Evolutionary conservation across 768 basidiomycete species (phyloP).

Genomic region (Mycena chlorophos): DNA sequence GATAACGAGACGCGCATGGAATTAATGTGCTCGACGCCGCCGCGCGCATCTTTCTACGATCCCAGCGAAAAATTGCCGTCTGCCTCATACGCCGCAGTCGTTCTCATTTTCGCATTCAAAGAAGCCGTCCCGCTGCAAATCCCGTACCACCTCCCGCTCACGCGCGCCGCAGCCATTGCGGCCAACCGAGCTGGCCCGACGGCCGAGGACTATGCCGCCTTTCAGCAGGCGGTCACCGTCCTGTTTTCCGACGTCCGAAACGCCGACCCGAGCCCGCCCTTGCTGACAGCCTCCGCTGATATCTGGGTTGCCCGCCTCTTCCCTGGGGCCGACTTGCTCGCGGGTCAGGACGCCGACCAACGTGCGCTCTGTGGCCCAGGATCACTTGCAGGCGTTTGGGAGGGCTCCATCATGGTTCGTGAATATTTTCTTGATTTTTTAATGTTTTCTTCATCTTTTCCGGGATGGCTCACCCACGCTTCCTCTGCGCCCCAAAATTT

Average conservation of each 20-base stretch:
- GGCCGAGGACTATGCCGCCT: conserved; percentile 48
- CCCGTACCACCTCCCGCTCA: conserved; percentile 53
- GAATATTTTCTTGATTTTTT: conserved; percentile 11
- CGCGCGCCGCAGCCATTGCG: conserved; percentile 45
- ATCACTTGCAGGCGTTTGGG: conserved; percentile 57
- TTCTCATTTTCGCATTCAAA: conserved; percentile 52
- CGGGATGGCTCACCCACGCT: no score
- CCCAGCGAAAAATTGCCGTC: conserved; percentile 14
- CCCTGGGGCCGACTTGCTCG: conserved; percentile 11
- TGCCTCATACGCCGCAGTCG: conserved; percentile 48
- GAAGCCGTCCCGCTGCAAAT: conserved; percentile 45
- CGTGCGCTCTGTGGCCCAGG: conserved; percentile 33
- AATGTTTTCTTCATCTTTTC: conserved; percentile 4
- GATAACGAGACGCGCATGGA: not conserved
- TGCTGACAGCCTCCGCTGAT: no score
- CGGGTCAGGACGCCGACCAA: conserved; percentile 11
- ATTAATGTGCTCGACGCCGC: conserved; percentile 10
- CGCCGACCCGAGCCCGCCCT: no score
- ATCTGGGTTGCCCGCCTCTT: conserved; percentile 2
- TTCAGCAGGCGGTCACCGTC: conserved; percentile 45
- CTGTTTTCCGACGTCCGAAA: conserved; percentile 47
- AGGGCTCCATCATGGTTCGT: conserved; percentile 65
- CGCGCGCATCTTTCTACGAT: conserved; percentile 5
- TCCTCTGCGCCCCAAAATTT: no score
- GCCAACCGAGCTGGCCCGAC: conserved; percentile 53